Evolutionary conservation across 352 stramenopile genomes (phyloP), one percentile per base, ranked within the genome.

Genomic region (Hyaloperonospora arabidopsidis): DNA sequence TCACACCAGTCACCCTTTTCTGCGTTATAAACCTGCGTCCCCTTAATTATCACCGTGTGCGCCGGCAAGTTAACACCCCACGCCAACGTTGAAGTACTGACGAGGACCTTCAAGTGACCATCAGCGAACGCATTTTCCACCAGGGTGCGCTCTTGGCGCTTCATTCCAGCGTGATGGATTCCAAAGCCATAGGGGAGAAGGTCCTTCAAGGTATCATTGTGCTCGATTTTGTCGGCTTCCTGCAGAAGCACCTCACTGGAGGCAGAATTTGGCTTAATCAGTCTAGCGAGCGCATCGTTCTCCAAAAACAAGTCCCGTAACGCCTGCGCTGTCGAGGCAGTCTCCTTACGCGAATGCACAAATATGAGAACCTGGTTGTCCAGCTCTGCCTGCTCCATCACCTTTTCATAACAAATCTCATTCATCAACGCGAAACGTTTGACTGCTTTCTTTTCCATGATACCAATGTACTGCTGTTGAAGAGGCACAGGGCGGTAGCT

Each of bases 1-100:
- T 99, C 97, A 19, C 94, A 96, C 97, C 97, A 99, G 18, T 94
- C 78, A 15, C 96, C 96, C 57, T 97, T 95, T 47, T 98, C 94
- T 3, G 97, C 97, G 58, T 98, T 97, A 77, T 99, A 99, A 61
- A 99, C 98, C 66, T 99, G 97, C 23, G 97, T 99, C n/a, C 97
- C 97, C 75, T 99, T 99, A 67, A 99, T 99, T 59, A 99, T 99
- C 14, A 99, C 97, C 5, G 97, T 98, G 73, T 99, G 97, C 0
- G 96, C 96, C 5, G 97, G 97, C 44, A 99, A 71, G 69, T 99
- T 99, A 18, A 99, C 97, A 72, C 97, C 97, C 97, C 97, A 99
- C 0, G 97, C 97, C 14, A 99, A 76, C 29, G 97, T 99, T 29
- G 96, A 97, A 6, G 97, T 99, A 41, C 89, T 98, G 48, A 97